phyloP scores from a whole-genome alignment of 2,329 filamentous ascomycete species.

The Xylariaceae sp. region DNA sequence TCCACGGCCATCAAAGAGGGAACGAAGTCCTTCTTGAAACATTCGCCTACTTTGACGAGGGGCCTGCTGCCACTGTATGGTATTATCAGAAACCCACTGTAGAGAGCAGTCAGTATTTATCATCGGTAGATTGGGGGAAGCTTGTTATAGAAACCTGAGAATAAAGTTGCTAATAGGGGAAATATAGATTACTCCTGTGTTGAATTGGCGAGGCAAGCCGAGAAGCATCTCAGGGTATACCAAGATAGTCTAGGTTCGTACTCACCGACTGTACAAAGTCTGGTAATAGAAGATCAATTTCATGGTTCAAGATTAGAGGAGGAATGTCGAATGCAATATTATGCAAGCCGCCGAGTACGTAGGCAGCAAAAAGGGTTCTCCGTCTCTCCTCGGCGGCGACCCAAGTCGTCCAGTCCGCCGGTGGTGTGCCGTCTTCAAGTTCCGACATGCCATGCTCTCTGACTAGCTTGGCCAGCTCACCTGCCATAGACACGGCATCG shows the following conservation, averaged over 20 bases:
- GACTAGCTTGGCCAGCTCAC: conserved; percentile 27
- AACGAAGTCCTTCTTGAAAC: conserved; percentile 43
- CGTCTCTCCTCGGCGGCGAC: conserved; percentile 53
- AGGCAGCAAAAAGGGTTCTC: conserved; percentile 62
- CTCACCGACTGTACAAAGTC: conserved; percentile 46
- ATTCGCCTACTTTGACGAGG: conserved; percentile 26
- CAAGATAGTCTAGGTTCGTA: not conserved
- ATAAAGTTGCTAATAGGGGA: no score
- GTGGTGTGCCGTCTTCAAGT: conserved; percentile 36
- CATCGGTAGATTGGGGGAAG: not conserved
- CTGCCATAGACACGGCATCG: conserved; percentile 34
- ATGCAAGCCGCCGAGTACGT: conserved; percentile 61
- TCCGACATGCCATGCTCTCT: conserved; percentile 19
- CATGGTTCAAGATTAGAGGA: conserved; percentile 60
- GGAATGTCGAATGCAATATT: conserved; percentile 67
- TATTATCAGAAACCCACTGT: conserved; percentile 60
- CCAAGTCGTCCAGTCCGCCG: conserved; percentile 62
- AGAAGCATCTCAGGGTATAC: no score
- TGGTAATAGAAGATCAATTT: conserved; percentile 60
- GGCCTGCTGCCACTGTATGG: conserved; percentile 53
- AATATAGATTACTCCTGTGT: no score
- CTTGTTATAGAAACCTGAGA: not conserved
- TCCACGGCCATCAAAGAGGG: conserved; percentile 35
- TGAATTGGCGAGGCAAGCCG: not conserved
- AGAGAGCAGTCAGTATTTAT: conserved; percentile 34